A percentile compares a stretch with the other conserved stretches of the same genome.
phyloP scores from a whole-genome alignment of 495 filamentous ascomycete species.

The Penicillium ochrochloron region DNA sequence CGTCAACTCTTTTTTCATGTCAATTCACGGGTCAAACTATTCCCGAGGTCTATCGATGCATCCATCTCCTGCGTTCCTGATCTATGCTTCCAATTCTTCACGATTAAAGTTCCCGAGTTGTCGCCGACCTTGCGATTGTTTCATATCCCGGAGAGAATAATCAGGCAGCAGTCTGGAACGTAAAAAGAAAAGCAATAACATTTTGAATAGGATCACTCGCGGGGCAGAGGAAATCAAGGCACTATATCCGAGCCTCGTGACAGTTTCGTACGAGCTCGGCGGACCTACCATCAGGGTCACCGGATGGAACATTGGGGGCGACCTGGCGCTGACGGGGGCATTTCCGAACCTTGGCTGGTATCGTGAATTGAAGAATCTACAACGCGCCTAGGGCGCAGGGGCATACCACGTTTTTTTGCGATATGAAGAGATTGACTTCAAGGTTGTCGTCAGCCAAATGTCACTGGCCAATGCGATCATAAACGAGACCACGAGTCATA shows the following conservation, averaged over 20 bases:
- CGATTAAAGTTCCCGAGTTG: neutral
- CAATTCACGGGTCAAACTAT: constrained; percentile 13
- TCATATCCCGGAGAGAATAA: neutral
- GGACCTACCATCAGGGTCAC: constrained; percentile 14
- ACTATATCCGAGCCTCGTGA: constrained; percentile 13
- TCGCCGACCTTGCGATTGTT: neutral
- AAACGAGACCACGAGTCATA: constrained; percentile 20
- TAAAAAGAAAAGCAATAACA: neutral
- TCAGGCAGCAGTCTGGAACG: neutral
- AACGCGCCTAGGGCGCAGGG: constrained; percentile 5
- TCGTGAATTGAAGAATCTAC: constrained; percentile 6
- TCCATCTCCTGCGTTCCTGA: neutral
- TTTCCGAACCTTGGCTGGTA: constrained; percentile 18
- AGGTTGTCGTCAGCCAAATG: constrained; percentile 10
- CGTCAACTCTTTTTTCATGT: constrained; percentile 12
- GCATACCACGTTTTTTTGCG: constrained; percentile 3
- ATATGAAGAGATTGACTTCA: constrained; percentile 16
- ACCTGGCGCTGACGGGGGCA: constrained; percentile 11
- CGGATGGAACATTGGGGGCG: constrained; percentile 7
- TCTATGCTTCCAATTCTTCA: constrained; percentile 6
- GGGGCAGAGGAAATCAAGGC: constrained; percentile 13
- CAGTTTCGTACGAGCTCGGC: constrained; percentile 14
- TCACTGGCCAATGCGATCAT: constrained; percentile 14
- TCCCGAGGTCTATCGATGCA: constrained; percentile 8
- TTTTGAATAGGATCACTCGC: constrained; percentile 14